Evolutionary conservation across 345 rosid species (phyloP), one percentile per base, ranked within the genome.

Genomic region (Dipteronia sinensis): DNA sequence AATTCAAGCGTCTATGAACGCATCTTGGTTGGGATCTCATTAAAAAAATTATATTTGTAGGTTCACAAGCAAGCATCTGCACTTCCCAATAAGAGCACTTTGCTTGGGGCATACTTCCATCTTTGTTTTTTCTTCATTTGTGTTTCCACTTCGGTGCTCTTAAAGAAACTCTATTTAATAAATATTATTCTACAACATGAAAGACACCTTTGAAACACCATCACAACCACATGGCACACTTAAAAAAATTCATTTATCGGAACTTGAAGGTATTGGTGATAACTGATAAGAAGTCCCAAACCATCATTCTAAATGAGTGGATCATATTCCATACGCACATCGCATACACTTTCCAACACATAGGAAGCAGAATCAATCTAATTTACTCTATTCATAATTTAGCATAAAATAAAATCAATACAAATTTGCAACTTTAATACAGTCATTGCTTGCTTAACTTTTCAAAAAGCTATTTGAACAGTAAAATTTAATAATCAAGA

Each of bases 381-480:
- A 58, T 58, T 58, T 8, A 27, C 1, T 49, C n/a, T 23, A 20
- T 42, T 7, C 42, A 16, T 53, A 55, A 55, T 55, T 71, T 19
- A 55, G 10, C 25, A 71, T 53, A 1, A 53, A 55, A 11, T 71
- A 27, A 49, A 71, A 56, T 40, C 49, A 55, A n/a, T 17, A 71
- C 22, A n/a, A 15, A 71, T 19, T 72, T 34, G 23, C 61, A 29
- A 51, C 16, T 31, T 56, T 27, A 29, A 29, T 29, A 6, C 63
- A 6, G 15, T 7, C 19, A 34, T 34, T 4, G 49, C 63, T n/a
- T 5, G 56, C 17, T 27, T 44, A 51, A 70, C 16, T 7, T 27
- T 61, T 73, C 15, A 29, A n/a, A 20, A 73, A 20, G 11, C 10
- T 47, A 47, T 19, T 74, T 17, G 29, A 61, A 73, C 34, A 74